Evolutionary conservation across 2,329 filamentous ascomycete genomes (phyloP), one percentile per base, ranked within the genome.

Genomic region (Apiospora sp.): DNA sequence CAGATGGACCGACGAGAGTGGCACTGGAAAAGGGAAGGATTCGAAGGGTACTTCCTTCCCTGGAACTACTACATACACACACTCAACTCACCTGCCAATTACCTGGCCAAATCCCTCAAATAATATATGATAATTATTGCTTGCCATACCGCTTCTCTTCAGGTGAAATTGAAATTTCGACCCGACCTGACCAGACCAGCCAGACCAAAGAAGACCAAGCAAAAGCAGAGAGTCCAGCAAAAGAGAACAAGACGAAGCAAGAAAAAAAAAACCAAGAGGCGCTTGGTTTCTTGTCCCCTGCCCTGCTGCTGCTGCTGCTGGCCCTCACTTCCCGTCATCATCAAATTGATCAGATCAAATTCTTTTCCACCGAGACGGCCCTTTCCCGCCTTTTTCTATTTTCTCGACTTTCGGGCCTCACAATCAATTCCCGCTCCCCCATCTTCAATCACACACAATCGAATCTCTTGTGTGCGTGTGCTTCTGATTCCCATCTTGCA

Each of bases 321-420:
- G 46, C 46, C 46, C 46, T n/a, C 16, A 64, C 58, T 41, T 64
- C 58, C 58, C 58, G 58, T 64, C 58, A 64, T 64, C 58, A 64
- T 64, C 58, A 64, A 64, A 64, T 64, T 64, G 58, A 41, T 41
- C 58, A 64, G 58, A 64, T 64, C 58, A 64, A 64, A 64, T 64
- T 64, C 58, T 64, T 64, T 51, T 41, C 34, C 58, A 64, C 58
- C 58, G 34, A 64, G 30, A 34, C 58, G 34, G 58, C 58, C 58
- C 19, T 41, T 64, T 64, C 34, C 58, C 58, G 34, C 34, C 58
- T 41, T 64, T 49, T 64, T 41, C 58, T 64, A 64, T 64, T 64
- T 64, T 34, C 27, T 64, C 34, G 34, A 41, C 34, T 64, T 64
- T n/a, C 34, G 58, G 58, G 58, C 58, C 34, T 64, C 58, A 64